These are phyloP conservation scores for Xerocomellus amylosporus DNA, from an alignment of 768 basidiomycete species.

Conservation along the genomic window DNA sequence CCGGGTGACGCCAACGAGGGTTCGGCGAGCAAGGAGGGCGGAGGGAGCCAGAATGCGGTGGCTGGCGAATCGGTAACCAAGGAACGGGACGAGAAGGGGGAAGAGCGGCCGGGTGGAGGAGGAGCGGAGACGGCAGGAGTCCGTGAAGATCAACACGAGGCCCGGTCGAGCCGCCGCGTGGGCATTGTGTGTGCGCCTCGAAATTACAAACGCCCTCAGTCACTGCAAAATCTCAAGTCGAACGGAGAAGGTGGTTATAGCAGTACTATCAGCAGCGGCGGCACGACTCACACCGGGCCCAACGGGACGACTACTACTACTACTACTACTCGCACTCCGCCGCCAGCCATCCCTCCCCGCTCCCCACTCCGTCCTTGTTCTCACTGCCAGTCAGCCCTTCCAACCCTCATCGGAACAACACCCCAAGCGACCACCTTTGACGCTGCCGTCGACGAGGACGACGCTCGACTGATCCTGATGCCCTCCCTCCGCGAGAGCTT, in stretches of 20 bases:
- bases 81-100: not conserved
- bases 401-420: constrained; percentile 16
- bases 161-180: constrained; percentile 47
- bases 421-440: constrained; percentile 5
- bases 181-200: constrained; percentile 35
- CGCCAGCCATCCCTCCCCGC: constrained; percentile 31
- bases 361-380: constrained; percentile 34
- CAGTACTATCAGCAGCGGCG: constrained; percentile 11
- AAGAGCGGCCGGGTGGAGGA: constrained; percentile 12
- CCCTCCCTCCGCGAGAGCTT: constrained; percentile 32
- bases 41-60: not conserved
- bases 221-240: constrained; percentile 28
- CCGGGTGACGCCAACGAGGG: constrained; percentile 19
- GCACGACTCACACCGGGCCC: constrained; percentile 2
- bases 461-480: constrained; percentile 22
- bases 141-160: constrained; percentile 27
- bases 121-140: constrained; percentile 17
- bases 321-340: constrained; percentile 3
- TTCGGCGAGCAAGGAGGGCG: constrained; percentile 10
- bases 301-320: constrained; percentile 5
- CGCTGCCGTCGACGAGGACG: constrained; percentile 14
- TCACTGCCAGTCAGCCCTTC: not conserved
- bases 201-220: constrained; percentile 35
- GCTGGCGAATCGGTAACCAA: constrained; percentile 6
- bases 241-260: constrained; percentile 11